Percentiles rank a stretch among this genome's conserved stretches.
These are phyloP conservation scores for Acer saccharum DNA, from an alignment of 345 rosid species.

Conservation along the genomic window DNA sequence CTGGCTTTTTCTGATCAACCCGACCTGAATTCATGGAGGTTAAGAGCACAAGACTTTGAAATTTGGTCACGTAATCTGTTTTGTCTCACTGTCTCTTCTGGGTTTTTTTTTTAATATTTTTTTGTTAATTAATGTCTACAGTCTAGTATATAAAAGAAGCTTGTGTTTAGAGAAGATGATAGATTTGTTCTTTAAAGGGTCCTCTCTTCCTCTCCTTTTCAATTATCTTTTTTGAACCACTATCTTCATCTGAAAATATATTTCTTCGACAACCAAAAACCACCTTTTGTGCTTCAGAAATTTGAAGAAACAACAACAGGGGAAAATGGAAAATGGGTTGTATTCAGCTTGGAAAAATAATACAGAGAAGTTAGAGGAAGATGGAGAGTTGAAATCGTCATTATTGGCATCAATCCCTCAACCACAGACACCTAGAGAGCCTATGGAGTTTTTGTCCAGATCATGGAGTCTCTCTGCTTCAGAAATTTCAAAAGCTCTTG, in stretches of 20 bases:
- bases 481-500: constrained; percentile 87
- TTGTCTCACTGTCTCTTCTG: constrained; percentile 26
- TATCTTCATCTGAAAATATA: background rate
- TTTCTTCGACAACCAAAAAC: background rate
- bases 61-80: constrained; percentile 26
- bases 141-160: constrained; percentile 18
- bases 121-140: background rate
- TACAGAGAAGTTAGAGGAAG: constrained; percentile 60
- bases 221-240: background rate
- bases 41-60: constrained; percentile 49
- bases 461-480: constrained; percentile 93
- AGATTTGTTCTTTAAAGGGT: background rate
- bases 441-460: constrained; percentile 93
- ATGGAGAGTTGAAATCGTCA: constrained; percentile 39
- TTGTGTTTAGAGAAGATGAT: constrained; percentile 8
- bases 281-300: background rate
- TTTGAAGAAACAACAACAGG: constrained; percentile 1
- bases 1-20: background rate
- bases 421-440: constrained; percentile 85
- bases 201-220: background rate
- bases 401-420: constrained; percentile 59
- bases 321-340: constrained; percentile 57
- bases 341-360: constrained; percentile 47
- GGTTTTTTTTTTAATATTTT: background rate
- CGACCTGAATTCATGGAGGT: constrained; percentile 32